Percentiles rank a stretch among this genome's conserved stretches.
Evolutionary conservation across 2,329 filamentous ascomycete species (phyloP).

Genomic region (Aspergillus ochraceoroseus): DNA sequence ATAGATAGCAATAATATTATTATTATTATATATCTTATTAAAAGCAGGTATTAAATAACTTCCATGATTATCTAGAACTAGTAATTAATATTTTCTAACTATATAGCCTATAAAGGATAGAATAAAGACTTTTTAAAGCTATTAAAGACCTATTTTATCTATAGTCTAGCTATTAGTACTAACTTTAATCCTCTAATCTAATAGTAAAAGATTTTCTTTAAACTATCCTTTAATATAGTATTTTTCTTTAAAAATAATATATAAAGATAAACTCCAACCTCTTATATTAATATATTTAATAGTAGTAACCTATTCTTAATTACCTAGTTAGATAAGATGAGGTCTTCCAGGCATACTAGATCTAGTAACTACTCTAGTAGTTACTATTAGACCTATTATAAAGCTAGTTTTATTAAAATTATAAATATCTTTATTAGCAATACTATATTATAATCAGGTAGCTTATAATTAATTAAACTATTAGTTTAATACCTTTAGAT

Average conservation of each 20-base stretch:
- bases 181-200: constrained; percentile 7
- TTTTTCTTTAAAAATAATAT: constrained; percentile 13
- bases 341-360: constrained; percentile 1
- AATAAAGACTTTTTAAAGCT: constrained; percentile 1
- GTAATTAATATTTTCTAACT: constrained; percentile 11
- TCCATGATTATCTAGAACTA: constrained; percentile 15
- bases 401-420: constrained; percentile 20
- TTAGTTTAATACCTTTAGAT: neutral
- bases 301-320: constrained; percentile 14
- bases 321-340: constrained; percentile 14
- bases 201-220: constrained; percentile 6
- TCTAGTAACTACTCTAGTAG: constrained; percentile 14
- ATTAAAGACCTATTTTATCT: neutral
- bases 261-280: neutral
- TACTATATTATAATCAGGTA: constrained; percentile 11
- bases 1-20: constrained; percentile 11
- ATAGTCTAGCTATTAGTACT: neutral
- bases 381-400: constrained; percentile 15
- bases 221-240: constrained; percentile 11
- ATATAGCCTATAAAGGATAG: constrained; percentile 1
- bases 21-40: constrained; percentile 12
- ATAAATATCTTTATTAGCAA: constrained; percentile 15
- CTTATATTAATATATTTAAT: constrained; percentile 8
- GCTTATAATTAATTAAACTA: constrained; percentile 13
- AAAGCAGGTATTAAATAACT: constrained; percentile 17